These are phyloP conservation scores for Cystofilobasidium bisporidii DNA, from an alignment of 768 basidiomycete species.

Conservation along the genomic window DNA sequence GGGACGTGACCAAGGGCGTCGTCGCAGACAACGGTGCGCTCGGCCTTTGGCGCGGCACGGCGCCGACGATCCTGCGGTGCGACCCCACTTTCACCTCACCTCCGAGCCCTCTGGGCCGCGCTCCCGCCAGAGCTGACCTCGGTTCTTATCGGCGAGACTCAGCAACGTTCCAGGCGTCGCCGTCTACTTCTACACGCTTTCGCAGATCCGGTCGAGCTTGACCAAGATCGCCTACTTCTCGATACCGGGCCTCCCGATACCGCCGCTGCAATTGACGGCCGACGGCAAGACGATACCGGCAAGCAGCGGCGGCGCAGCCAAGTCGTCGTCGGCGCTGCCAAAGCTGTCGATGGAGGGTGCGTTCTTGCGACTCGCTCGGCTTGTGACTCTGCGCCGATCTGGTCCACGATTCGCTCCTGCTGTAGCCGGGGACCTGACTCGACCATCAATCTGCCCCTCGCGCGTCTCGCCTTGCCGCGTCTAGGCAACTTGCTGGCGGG, in stretches of 20 bases:
- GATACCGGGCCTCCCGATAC: constrained; percentile 24
- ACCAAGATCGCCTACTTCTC: constrained; percentile 64
- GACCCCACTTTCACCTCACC: constrained; percentile 23
- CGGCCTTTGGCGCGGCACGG: constrained; percentile 83
- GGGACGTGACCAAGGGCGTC: constrained; percentile 43
- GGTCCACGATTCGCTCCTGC: neutral
- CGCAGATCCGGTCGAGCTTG: constrained; percentile 67
- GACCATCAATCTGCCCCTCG: neutral
- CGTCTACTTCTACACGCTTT: constrained; percentile 78
- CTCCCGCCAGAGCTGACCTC: neutral
- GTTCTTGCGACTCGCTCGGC: no score
- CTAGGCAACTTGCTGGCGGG: constrained; percentile 70
- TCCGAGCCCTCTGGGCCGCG: no score
- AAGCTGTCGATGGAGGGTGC: constrained; percentile 46
- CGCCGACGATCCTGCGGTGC: constrained; percentile 63
- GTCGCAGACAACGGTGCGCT: constrained; percentile 53
- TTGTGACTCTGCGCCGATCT: no score
- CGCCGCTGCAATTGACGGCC: neutral
- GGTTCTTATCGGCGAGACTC: no score
- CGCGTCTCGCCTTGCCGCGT: constrained; percentile 42
- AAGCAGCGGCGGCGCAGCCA: neutral
- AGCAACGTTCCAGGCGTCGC: constrained; percentile 92
- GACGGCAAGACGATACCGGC: constrained; percentile 1
- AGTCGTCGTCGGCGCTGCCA: constrained; percentile 34
- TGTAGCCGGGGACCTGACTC: no score